Percentiles rank a stretch among this genome's conserved stretches.
phyloP scores from a whole-genome alignment of 1,284 basidiomycete genomes.

The Ganoderma lingzhi region DNA sequence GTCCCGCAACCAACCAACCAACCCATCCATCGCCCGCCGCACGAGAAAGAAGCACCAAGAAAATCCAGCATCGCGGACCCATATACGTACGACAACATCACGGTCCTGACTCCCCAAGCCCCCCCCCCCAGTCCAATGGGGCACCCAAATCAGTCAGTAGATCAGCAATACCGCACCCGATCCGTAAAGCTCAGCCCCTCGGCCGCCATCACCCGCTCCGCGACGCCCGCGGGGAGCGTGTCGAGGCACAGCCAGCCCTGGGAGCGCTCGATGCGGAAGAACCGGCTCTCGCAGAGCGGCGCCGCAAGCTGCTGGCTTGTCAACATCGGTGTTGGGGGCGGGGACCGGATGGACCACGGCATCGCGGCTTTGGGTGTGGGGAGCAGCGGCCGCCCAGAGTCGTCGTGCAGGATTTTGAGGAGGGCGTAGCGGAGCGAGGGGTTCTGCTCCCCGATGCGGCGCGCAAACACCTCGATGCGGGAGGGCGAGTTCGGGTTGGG shows the following conservation, averaged over 20 bases:
- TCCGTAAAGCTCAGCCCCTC: slow-evolving; percentile 25
- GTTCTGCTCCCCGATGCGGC: slow-evolving; percentile 15
- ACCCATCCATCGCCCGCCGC: too few relatives aligned
- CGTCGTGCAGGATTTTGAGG: slow-evolving; percentile 24
- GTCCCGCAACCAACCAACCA: too few relatives aligned
- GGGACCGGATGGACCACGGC: neutral
- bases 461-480: slow-evolving; percentile 17
- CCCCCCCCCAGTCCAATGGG: neutral
- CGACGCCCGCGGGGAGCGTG: slow-evolving; percentile 14
- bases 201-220: slow-evolving; percentile 14
- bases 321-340: neutral
- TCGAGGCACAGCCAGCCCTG: slow-evolving; percentile 27
- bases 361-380: neutral
- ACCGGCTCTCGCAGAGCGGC: slow-evolving; percentile 19
- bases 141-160: neutral
- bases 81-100: neutral
- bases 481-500: neutral
- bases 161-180: slow-evolving; percentile 22
- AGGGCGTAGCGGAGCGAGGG: slow-evolving; percentile 23
- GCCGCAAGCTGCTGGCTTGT: neutral
- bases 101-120: too few relatives aligned
- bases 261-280: slow-evolving; percentile 25
- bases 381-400: neutral
- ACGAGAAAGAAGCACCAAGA: too few relatives aligned
- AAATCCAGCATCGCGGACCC: neutral